Conservation (phyloP, 441 rosid species). For the Heliophila coronopifolia region DNA sequence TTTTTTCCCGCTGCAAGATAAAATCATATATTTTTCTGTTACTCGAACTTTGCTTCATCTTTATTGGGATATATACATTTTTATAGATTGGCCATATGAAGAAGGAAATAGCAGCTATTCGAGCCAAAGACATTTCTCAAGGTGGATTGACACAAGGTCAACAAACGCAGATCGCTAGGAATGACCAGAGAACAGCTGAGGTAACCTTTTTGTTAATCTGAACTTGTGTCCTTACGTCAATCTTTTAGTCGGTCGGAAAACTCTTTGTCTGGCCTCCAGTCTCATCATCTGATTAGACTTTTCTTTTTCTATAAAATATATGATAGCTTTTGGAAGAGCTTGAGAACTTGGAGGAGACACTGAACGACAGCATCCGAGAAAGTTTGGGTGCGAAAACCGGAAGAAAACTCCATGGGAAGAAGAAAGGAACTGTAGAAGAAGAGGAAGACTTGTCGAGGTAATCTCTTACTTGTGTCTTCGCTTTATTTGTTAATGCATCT, state of each 20-base stretch:
- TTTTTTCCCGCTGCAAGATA: neutral
- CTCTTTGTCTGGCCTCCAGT: neutral
- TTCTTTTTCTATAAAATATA: constrained; percentile 5
- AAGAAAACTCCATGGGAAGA: constrained; percentile 36
- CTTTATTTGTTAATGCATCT: neutral
- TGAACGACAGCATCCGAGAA: constrained; percentile 87
- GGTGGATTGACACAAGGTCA: constrained; percentile 98
- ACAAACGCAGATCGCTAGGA: constrained; percentile 97
- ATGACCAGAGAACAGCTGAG: constrained; percentile 86
- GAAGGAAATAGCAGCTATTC: constrained; percentile 91
- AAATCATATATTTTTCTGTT: neutral
- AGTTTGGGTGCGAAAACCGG: constrained; percentile 84
- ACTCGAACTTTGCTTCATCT: constrained; percentile 6
- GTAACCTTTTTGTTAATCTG: constrained; percentile 32
- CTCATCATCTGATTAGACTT: neutral
- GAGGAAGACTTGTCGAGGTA: constrained; percentile 70
- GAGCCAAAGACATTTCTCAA: constrained; percentile 90
- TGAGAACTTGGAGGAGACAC: constrained; percentile 92
- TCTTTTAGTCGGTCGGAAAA: neutral
- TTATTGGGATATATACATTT: constrained; percentile 13
- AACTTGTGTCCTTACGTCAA: neutral
- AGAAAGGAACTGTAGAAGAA: constrained; percentile 50
- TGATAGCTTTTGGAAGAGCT: constrained; percentile 81
- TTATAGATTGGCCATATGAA: constrained; percentile 91
- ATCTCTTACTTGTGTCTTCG: neutral